Evolutionary conservation across 495 filamentous ascomycete genomes (phyloP), one percentile per base, ranked within the genome.

Genomic region (Parathielavia hyrcaniae): DNA sequence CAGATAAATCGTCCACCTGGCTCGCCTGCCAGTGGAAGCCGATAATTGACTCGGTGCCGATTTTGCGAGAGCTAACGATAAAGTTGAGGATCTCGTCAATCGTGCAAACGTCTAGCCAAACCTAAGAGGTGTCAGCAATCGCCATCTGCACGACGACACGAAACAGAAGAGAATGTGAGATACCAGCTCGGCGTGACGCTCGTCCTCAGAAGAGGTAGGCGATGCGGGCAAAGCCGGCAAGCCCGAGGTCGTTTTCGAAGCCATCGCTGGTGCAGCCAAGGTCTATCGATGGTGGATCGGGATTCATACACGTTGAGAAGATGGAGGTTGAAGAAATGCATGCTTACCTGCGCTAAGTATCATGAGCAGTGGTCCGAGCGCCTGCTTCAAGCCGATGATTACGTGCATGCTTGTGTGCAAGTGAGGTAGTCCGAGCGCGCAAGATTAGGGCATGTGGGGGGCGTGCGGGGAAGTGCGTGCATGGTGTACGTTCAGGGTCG

Each of bases 11-110:
- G 17, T 35, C 20, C 3, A 50, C 43, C 14, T 38, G 16, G 58
- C 53, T 52, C 16, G 51, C 51, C 44, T 45, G 44, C 23, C 51
- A 55, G 36, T 53, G 58, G 49, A 60, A 52, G 51, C 45, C 44
- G 38, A 60, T 13, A 38, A 50, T 55, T 36, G 51, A 50, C 45
- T 60, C 51, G 22, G 20, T 60, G 30, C 45, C 58, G 23, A 17
- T 6, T 22, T 46, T 51, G 45, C 50, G 58, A 23, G 51, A 32
- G 58, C 26, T 47, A 11, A 50, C 46, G 22, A 60, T 60, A 51
- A 32, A 30, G 17, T 55, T 11, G 46, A 50, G 10, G 58, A 60
- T 50, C 38, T 60, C 38, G 10, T 60, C 51, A 35, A 55, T 23
- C 50, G 44, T 46, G 51, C 22, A 59, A 53, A 51, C 32, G 19